Percentiles rank a stretch among this genome's conserved stretches.
Evolutionary conservation across 768 basidiomycete species (phyloP).

Genomic region (Trametes gibbosa): DNA sequence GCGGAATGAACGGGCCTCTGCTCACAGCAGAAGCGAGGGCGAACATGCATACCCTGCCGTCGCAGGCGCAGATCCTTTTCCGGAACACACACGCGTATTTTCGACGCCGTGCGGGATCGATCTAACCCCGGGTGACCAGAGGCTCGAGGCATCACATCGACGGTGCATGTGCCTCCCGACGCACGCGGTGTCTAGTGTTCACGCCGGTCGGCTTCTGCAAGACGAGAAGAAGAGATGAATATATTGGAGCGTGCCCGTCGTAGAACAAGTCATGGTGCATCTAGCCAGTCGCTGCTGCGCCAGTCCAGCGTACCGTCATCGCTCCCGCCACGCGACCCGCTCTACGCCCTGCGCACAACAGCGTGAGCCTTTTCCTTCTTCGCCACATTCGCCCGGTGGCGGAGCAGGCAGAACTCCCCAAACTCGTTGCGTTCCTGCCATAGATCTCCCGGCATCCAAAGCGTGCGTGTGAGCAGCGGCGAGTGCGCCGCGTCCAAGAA

Average conservation of each 20-base stretch:
- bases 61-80: conserved; percentile 2
- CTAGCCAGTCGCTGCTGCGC: background rate
- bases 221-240: conserved; percentile 3
- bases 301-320: background rate
- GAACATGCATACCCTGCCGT: background rate
- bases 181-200: background rate
- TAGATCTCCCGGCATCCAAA: conserved; percentile 73
- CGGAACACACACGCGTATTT: background rate
- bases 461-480: conserved; percentile 62
- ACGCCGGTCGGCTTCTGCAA: background rate
- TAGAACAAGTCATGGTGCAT: conserved; percentile 3
- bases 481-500: conserved; percentile 86
- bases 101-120: background rate
- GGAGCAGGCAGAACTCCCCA: conserved; percentile 90
- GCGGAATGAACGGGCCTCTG: background rate
- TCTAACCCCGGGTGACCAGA: background rate
- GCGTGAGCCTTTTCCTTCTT: conserved; percentile 25
- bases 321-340: background rate
- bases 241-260: conserved; percentile 3
- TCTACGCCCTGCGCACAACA: conserved; percentile 19
- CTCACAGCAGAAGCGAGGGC: background rate
- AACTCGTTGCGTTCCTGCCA: conserved; percentile 73
- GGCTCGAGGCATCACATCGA: conserved; percentile 5
- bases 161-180: background rate
- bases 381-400: conserved; percentile 45